A percentile compares a stretch with the other conserved stretches of the same genome.
Conservation (phyloP, 441 rosid genomes). For the Omphalea diandra region DNA sequence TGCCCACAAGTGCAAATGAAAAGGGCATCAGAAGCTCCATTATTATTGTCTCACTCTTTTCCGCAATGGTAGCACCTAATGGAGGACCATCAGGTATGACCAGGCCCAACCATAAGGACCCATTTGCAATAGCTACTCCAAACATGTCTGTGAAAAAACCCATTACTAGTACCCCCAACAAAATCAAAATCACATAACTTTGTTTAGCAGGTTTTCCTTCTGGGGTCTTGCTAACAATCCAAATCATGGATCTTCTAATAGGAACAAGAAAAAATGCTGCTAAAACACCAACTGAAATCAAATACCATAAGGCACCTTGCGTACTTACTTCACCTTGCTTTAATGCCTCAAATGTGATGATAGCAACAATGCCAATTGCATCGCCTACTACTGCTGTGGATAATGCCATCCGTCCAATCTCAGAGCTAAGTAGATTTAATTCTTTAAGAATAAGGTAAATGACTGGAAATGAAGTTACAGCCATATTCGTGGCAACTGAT, state of each 20-base stretch:
- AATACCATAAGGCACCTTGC: constrained; percentile 33
- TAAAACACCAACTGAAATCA: constrained; percentile 27
- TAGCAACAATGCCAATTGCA: constrained; percentile 26
- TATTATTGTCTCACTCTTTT: constrained; percentile 50
- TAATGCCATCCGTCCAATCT: constrained; percentile 66
- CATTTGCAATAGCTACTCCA: constrained; percentile 50
- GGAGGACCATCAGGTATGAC: constrained; percentile 71
- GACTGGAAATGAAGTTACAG: constrained; percentile 58
- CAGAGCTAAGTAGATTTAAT: constrained; percentile 67
- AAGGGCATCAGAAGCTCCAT: constrained; percentile 60
- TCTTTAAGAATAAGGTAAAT: constrained; percentile 55
- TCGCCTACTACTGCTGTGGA: constrained; percentile 48
- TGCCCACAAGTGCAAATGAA: constrained; percentile 52
- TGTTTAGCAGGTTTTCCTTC: constrained; percentile 53
- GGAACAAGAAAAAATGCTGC: constrained; percentile 27
- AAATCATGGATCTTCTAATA: constrained; percentile 29
- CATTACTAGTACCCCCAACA: constrained; percentile 38
- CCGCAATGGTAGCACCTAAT: constrained; percentile 47
- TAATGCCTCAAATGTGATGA: constrained; percentile 44
- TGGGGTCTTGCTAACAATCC: constrained; percentile 55
- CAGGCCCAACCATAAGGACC: constrained; percentile 62
- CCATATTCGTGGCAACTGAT: constrained; percentile 30
- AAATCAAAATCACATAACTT: constrained; percentile 39
- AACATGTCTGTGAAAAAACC: constrained; percentile 60
- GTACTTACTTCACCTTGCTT: constrained; percentile 36